Percentiles rank a stretch among this genome's conserved stretches.
Evolutionary conservation across 192 early-diverging fungal species (phyloP).

Genomic region (Thamnidium elegans): DNA sequence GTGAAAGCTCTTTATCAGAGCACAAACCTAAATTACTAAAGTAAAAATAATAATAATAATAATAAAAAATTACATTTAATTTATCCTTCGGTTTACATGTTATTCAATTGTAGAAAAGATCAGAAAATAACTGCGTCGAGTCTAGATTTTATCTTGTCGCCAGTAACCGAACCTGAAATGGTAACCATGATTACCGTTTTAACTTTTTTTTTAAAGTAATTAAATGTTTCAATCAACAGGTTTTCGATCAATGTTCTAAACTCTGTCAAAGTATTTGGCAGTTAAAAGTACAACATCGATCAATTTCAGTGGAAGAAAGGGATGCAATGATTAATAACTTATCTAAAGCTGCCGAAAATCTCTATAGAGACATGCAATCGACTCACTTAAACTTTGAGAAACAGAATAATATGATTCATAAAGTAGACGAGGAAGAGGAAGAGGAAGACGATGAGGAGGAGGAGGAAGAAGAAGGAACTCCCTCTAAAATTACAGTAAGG

Average conservation of each 20-base stretch:
- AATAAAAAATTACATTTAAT: neutral
- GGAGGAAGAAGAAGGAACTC: neutral
- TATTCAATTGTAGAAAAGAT: neutral
- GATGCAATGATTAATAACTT: slow-evolving; percentile 6
- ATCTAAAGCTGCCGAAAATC: neutral
- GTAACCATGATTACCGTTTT: neutral
- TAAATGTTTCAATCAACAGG: neutral
- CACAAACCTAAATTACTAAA: neutral
- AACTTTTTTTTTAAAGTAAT: too few species aligned
- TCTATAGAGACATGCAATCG: neutral
- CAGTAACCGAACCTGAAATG: neutral
- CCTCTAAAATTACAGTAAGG: neutral
- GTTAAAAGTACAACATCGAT: slow-evolving; percentile 4
- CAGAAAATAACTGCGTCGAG: neutral
- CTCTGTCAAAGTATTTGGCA: slow-evolving; percentile 12
- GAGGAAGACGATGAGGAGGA: slow-evolving; percentile 2
- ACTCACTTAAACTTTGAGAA: neutral
- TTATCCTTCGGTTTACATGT: neutral
- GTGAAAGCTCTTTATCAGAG: neutral
- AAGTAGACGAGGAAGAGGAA: neutral
- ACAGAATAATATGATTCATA: neutral
- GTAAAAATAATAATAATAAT: too few species aligned
- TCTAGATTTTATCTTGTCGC: slow-evolving; percentile 3
- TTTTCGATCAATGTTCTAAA: slow-evolving; percentile 6
- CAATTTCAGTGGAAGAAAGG: neutral